These are phyloP conservation scores for Ophiosphaerella herpotricha DNA, from an alignment of 2,329 filamentous ascomycete species.

Conservation along the genomic window DNA sequence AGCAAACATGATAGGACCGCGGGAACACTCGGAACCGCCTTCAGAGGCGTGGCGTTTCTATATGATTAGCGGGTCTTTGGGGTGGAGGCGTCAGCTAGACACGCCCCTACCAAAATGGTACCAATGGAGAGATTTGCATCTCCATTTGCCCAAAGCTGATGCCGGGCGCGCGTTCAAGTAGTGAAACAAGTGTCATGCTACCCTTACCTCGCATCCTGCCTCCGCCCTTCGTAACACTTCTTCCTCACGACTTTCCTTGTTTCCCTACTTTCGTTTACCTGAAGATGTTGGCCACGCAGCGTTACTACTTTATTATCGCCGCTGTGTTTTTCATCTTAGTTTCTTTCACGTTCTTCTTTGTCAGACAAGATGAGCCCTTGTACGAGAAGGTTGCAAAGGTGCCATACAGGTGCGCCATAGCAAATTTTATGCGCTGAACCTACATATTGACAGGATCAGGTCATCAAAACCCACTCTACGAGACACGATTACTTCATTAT, in stretches of 20 bases:
- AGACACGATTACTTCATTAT: slow-evolving; percentile 20
- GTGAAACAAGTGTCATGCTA: not conserved
- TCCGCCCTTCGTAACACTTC: not conserved
- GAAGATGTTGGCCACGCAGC: slow-evolving; percentile 21
- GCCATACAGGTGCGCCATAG: slow-evolving; percentile 7
- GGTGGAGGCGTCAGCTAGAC: not conserved
- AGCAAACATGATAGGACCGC: not conserved
- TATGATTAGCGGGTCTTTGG: not conserved
- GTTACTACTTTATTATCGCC: slow-evolving; percentile 12
- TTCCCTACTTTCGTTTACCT: not conserved
- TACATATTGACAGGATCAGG: slow-evolving; percentile 1
- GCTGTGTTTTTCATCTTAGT: slow-evolving; percentile 15
- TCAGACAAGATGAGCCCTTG: slow-evolving; percentile 6
- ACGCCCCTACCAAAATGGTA: no score
- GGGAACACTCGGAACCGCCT: no score
- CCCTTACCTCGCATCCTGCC: not conserved
- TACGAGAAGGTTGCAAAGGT: slow-evolving; percentile 7
- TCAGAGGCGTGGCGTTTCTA: not conserved
- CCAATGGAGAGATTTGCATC: no score
- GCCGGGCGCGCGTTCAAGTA: not conserved
- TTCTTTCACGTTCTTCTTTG: slow-evolving; percentile 14
- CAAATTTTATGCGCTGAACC: not conserved
- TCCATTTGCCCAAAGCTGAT: no score
- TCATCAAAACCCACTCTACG: slow-evolving; percentile 10
- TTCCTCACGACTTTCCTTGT: not conserved